These are phyloP conservation scores for Apostasia ramifera DNA, from an alignment of 106 monocot species.

Conservation along the genomic window DNA sequence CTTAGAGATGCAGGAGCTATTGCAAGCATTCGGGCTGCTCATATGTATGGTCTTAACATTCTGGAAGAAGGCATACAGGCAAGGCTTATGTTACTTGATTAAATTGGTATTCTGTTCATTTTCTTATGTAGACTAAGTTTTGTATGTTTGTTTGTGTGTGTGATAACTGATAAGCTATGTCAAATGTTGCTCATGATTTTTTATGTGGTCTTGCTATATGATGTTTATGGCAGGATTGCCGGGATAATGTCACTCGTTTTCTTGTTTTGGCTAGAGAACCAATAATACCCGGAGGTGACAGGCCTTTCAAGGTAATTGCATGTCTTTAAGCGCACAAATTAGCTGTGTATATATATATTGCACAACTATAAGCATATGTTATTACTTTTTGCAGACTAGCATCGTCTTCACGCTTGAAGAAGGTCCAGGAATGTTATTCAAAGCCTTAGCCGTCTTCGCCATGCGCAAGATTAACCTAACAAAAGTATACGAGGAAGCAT, in stretches of 20 bases:
- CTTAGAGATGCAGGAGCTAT: slow-evolving; percentile 63
- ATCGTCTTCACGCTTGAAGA: slow-evolving; percentile 84
- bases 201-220: neutral
- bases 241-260: slow-evolving; percentile 53
- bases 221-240: slow-evolving; percentile 37
- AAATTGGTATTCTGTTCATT: neutral
- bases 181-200: no score
- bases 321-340: neutral
- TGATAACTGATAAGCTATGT: no score
- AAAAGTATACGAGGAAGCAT: slow-evolving; percentile 30
- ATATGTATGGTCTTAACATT: slow-evolving; percentile 63
- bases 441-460: slow-evolving; percentile 69
- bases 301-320: slow-evolving; percentile 56
- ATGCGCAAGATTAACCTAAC: slow-evolving; percentile 53
- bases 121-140: neutral
- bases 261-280: slow-evolving; percentile 63
- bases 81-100: slow-evolving; percentile 16
- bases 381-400: slow-evolving; percentile 41
- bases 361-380: neutral
- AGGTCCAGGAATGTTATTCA: slow-evolving; percentile 72
- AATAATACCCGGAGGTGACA: slow-evolving; percentile 51
- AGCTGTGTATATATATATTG: no score
- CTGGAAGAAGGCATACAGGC: slow-evolving; percentile 58
- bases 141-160: neutral
- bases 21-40: slow-evolving; percentile 63